A percentile compares a stretch with the other conserved stretches of the same genome.
Evolutionary conservation across 2,329 filamentous ascomycete species (phyloP).

Genomic region (Chaetothyriales sp.): DNA sequence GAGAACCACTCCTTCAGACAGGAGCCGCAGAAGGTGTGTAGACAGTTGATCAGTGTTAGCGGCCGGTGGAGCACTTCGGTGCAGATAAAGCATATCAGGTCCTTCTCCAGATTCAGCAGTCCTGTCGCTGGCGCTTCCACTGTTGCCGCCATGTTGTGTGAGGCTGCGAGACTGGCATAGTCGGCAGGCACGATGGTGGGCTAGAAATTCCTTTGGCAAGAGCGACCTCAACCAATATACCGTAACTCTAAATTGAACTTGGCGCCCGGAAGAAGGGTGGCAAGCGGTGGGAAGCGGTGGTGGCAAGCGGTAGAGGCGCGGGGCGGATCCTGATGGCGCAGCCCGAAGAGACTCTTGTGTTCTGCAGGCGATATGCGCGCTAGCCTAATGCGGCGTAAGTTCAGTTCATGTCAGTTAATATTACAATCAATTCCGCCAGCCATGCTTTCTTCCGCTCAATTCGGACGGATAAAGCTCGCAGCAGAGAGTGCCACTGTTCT

Average conservation of each 20-base stretch:
- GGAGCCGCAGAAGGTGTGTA: constrained; percentile 90
- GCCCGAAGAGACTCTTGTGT: no score
- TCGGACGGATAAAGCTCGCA: no score
- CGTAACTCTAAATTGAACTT: neutral
- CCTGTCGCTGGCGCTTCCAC: constrained; percentile 18
- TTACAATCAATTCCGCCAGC: neutral
- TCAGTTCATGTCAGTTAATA: neutral
- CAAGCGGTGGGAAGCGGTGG: neutral
- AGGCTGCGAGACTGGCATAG: neutral
- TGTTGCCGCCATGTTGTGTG: constrained; percentile 8
- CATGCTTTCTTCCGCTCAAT: neutral
- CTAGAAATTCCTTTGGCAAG: neutral
- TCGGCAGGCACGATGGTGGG: neutral
- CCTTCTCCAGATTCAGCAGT: constrained; percentile 66
- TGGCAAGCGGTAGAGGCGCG: neutral
- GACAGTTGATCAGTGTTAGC: constrained; percentile 78
- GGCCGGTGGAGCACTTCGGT: constrained; percentile 88
- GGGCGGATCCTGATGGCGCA: neutral
- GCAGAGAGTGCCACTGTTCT: neutral
- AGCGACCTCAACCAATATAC: neutral
- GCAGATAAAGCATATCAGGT: constrained; percentile 94
- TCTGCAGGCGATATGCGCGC: no score
- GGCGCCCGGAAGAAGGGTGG: neutral
- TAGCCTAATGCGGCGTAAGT: neutral
- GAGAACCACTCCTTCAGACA: constrained; percentile 94